Evolutionary conservation across 306 rosid species (phyloP), one percentile per base, ranked within the genome.

Genomic region (Medicago ruthenica): DNA sequence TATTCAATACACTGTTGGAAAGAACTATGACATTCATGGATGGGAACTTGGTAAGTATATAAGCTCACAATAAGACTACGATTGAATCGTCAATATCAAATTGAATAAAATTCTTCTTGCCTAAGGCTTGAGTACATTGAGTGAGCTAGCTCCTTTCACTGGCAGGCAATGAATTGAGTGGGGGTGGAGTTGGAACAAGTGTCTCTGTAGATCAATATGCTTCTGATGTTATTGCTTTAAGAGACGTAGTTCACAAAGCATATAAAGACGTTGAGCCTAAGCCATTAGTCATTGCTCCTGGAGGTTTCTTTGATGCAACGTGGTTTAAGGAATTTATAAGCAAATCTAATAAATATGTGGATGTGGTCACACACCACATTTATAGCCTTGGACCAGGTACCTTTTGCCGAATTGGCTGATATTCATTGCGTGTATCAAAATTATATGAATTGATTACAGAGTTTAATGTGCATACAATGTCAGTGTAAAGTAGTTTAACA

Each of bases 381-480:
- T 95, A 95, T 75, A 90, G 90, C 84, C 91, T 95, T 40, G 99
- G 99, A 36, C 84, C 99, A 85, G 99, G 99, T 89, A 81, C 16
- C 60, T 55, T 76, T 55, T 20, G 16, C 77, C 18, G 8, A 61
- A 39, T 27, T 2, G 53, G 21, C 68, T 17, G 14, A 61, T 48
- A 44, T 39, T 67, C 17, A 21, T 39, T 13, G 5, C 57, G 36
- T 77, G 51, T 36, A 10, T 15, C 17, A 16, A 58, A 20, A 27
- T 55, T n/a, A 61, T 53, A 51, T 17, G 75, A 75, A 44, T 41
- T 15, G 50, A 48, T 48, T 48, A 48, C 3, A 0, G 16, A 48
- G 18, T 48, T n/a, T 48, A 48, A 48, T 48, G 16, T n/a, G 55
- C 18, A 48, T 48, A 15, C 18, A 48, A 1, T 48, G 9, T 48